Percentiles rank a stretch among this genome's conserved stretches.
Evolutionary conservation across 106 monocot species (phyloP).

Genomic region (Hemerocallis citrina): DNA sequence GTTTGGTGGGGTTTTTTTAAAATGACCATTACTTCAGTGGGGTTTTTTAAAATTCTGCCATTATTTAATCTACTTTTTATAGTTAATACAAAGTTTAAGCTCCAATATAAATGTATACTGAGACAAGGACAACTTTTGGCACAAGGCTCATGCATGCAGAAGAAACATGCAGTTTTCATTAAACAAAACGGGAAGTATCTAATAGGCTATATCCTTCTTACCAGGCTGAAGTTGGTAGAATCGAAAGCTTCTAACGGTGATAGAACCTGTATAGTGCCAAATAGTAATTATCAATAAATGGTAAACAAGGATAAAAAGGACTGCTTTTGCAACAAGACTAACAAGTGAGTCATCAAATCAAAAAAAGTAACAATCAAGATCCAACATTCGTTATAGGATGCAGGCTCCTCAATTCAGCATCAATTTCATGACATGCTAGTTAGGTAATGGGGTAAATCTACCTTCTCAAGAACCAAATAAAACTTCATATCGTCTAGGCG

Average conservation of each 20-base stretch:
- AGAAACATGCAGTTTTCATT: neutral
- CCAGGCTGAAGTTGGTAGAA: slow-evolving; percentile 51
- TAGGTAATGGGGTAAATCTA: too few relatives aligned
- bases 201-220: slow-evolving; percentile 10
- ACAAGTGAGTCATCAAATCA: neutral
- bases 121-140: neutral
- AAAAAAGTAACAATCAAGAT: neutral
- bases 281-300: neutral
- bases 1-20: too few relatives aligned
- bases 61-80: too few relatives aligned
- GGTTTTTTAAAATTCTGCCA: too few relatives aligned
- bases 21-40: too few relatives aligned
- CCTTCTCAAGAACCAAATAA: too few relatives aligned
- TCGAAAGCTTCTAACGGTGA: slow-evolving; percentile 47
- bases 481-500: too few relatives aligned
- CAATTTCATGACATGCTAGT: too few relatives aligned
- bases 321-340: neutral
- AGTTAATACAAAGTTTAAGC: too few relatives aligned
- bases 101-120: too few relatives aligned
- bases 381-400: neutral
- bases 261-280: slow-evolving; percentile 37
- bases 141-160: neutral
- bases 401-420: neutral
- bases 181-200: too few relatives aligned
- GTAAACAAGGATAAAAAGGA: neutral